Conservation (phyloP, 345 rosid species). For the Brassica rapa region DNA sequence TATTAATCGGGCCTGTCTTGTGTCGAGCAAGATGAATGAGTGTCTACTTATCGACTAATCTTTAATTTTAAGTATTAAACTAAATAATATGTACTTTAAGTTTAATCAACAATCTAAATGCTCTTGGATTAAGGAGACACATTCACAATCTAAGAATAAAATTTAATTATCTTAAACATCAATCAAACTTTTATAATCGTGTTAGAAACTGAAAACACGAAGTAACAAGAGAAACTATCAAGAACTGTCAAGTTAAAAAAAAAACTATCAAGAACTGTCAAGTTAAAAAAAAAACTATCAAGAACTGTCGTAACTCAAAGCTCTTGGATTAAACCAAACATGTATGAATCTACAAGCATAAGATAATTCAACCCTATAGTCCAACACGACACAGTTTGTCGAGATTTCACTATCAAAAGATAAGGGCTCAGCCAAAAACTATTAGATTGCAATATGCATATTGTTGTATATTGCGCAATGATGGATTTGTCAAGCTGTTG, state of each 20-base stretch:
- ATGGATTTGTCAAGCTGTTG: slow-evolving; percentile 23
- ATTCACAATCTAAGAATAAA: neutral
- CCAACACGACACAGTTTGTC: neutral
- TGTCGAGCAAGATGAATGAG: neutral
- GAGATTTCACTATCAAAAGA: slow-evolving; percentile 29
- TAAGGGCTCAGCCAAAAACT: slow-evolving; percentile 13
- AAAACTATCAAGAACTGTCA: no score
- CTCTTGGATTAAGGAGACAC: neutral
- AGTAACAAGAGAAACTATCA: neutral
- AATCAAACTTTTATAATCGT: neutral
- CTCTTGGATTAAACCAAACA: neutral
- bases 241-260: neutral
- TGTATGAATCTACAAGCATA: no score
- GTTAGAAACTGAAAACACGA: neutral
- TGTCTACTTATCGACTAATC: neutral
- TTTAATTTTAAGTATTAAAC: neutral
- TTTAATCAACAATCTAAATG: neutral
- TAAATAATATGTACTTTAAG: neutral
- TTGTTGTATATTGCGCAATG: slow-evolving; percentile 14
- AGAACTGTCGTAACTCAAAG: neutral
- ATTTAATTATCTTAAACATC: neutral
- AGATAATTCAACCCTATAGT: neutral
- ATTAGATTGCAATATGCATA: slow-evolving; percentile 11
- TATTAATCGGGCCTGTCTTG: neutral
- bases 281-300: no score